Evolutionary conservation across 768 basidiomycete genomes (phyloP).

Genomic region (Hericium alpestre): DNA sequence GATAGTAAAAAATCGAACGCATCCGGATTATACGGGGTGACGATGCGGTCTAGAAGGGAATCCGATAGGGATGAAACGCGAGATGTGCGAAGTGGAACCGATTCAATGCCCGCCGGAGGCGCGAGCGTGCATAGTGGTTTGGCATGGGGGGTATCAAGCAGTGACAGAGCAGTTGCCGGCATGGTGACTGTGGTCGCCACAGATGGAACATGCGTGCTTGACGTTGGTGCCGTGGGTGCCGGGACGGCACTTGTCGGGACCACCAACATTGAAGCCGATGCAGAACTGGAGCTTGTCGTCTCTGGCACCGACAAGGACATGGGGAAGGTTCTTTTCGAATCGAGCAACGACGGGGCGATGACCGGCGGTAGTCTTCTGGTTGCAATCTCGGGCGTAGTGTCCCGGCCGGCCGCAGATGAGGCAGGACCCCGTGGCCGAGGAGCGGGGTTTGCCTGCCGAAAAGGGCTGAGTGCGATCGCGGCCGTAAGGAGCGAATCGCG

Average conservation of each 20-base stretch:
- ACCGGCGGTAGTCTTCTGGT: background rate
- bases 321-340: background rate
- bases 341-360: background rate
- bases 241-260: background rate
- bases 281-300: background rate
- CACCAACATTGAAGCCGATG: background rate
- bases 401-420: background rate
- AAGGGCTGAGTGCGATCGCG: background rate
- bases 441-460: background rate
- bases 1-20: background rate
- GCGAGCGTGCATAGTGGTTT: background rate
- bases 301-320: background rate
- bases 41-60: background rate
- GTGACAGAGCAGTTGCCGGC: background rate
- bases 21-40: background rate
- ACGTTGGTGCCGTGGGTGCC: background rate
- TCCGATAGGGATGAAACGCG: background rate
- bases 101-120: background rate
- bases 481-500: background rate
- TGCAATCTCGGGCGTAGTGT: background rate
- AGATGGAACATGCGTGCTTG: background rate
- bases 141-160: background rate
- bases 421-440: background rate
- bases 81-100: background rate
- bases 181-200: background rate